Conservation (phyloP, 2,329 filamentous ascomycete genomes). For the Microsporum ferrugineum region DNA sequence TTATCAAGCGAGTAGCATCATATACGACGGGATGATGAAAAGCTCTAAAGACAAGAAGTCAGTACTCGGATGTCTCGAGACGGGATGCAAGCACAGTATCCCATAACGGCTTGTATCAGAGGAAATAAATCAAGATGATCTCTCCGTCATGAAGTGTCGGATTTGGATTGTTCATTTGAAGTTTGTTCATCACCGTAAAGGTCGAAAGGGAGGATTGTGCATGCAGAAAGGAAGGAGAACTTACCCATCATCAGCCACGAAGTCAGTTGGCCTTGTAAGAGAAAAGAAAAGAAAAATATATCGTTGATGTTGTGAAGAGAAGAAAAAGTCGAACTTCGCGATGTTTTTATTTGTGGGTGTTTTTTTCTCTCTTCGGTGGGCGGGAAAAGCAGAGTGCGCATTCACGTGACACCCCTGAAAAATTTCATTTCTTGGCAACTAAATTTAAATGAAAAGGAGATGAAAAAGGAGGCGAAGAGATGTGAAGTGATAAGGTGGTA, state of each 20-base stretch:
- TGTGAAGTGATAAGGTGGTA: not conserved
- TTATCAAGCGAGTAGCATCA: not conserved
- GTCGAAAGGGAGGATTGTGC: not conserved
- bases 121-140: conserved; percentile 6
- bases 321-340: not conserved
- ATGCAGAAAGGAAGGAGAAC: not conserved
- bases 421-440: not conserved
- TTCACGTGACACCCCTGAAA: not conserved
- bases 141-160: conserved; percentile 45
- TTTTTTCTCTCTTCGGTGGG: not conserved
- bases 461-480: not conserved
- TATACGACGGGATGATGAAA: not conserved
- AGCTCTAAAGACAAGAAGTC: not conserved
- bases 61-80: conserved; percentile 5
- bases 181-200: conserved; percentile 32
- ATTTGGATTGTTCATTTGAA: conserved; percentile 46
- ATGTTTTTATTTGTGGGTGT: not conserved
- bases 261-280: not conserved
- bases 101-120: not conserved
- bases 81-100: not conserved
- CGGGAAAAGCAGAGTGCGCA: not conserved
- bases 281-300: conserved; percentile 4
- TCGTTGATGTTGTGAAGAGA: not conserved
- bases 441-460: not conserved
- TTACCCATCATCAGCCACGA: not conserved